These are phyloP conservation scores for Tubosaeta sp. DNA, from an alignment of 768 basidiomycete species.

Conservation along the genomic window DNA sequence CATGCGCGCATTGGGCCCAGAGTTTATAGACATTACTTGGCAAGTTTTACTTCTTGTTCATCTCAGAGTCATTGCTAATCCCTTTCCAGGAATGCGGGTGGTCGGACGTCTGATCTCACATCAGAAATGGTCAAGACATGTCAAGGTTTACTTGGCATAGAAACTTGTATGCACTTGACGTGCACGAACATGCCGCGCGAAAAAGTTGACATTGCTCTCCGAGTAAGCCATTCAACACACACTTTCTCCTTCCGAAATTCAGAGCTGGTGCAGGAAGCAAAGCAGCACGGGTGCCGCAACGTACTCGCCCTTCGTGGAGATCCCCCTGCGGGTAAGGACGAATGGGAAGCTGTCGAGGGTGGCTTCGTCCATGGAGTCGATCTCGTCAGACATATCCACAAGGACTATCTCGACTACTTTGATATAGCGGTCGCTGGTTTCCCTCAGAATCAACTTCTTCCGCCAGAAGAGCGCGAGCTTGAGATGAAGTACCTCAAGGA, in stretches of 20 bases:
- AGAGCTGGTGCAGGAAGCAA: slow-evolving; percentile 64
- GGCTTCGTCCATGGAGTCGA: slow-evolving; percentile 91
- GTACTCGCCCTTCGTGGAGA: slow-evolving; percentile 92
- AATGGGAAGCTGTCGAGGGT: slow-evolving; percentile 89
- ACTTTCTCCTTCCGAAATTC: slow-evolving; percentile 3
- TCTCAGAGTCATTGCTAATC: slow-evolving; percentile 2
- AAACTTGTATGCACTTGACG: slow-evolving; percentile 98
- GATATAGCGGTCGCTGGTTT: slow-evolving; percentile 94
- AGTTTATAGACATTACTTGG: slow-evolving; percentile 99
- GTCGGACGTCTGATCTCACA: slow-evolving; percentile 90
- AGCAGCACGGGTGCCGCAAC: slow-evolving; percentile 84
- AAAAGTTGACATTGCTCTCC: slow-evolving; percentile 88
- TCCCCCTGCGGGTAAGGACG: slow-evolving; percentile 81
- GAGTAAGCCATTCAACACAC: slow-evolving; percentile 47
- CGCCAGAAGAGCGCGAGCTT: slow-evolving; percentile 65
- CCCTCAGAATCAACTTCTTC: slow-evolving; percentile 74
- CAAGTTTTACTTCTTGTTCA: slow-evolving; percentile 25
- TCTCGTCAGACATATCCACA: slow-evolving; percentile 84
- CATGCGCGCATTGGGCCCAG: slow-evolving; percentile 92
- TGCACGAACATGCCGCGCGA: slow-evolving; percentile 98
- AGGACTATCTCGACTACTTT: slow-evolving; percentile 85
- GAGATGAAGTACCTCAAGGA: slow-evolving; percentile 87
- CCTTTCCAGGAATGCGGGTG: slow-evolving; percentile 83
- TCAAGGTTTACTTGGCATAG: slow-evolving; percentile 87
- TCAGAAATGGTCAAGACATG: slow-evolving; percentile 93